A percentile compares a stretch with the other conserved stretches of the same genome.
phyloP scores from a whole-genome alignment of 139 green algal genomes.

The Chlorella ohadii region DNA sequence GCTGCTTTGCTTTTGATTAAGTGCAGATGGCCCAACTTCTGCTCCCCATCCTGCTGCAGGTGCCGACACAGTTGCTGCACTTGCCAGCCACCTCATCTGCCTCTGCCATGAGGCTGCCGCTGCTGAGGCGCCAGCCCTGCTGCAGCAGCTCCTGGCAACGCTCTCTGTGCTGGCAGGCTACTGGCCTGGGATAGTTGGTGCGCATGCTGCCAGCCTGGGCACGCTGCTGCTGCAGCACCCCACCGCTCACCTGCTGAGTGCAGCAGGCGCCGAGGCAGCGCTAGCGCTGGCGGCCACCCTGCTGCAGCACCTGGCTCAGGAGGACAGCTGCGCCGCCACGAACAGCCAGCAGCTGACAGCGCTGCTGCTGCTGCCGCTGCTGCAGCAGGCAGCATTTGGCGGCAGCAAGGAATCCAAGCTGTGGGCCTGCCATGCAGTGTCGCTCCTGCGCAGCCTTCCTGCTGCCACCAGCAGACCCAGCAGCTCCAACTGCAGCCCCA shows the following conservation, averaged over 20 bases:
- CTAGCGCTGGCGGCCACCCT: background rate
- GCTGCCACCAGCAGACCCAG: background rate
- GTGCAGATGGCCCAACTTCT: too few relatives aligned
- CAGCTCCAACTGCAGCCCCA: background rate
- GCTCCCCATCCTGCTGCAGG: background rate
- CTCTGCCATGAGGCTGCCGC: background rate
- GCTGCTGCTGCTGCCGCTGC: slow-evolving; percentile 22
- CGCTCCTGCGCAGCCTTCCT: background rate
- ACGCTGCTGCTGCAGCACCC: background rate
- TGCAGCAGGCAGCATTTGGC: slow-evolving; percentile 17
- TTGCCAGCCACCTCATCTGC: background rate
- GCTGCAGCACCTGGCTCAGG: background rate
- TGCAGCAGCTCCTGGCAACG: background rate
- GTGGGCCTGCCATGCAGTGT: slow-evolving; percentile 2
- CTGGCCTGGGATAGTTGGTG: background rate
- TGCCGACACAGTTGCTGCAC: background rate
- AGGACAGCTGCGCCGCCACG: background rate
- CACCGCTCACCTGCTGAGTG: background rate
- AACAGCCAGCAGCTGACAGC: background rate
- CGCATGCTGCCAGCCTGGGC: background rate
- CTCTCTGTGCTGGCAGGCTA: background rate
- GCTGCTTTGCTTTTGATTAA: too few relatives aligned
- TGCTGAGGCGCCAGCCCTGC: background rate
- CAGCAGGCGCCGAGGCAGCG: background rate
- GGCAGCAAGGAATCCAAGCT: background rate